Conservation (phyloP, 805 yeast species). For the Candida michaelii region DNA sequence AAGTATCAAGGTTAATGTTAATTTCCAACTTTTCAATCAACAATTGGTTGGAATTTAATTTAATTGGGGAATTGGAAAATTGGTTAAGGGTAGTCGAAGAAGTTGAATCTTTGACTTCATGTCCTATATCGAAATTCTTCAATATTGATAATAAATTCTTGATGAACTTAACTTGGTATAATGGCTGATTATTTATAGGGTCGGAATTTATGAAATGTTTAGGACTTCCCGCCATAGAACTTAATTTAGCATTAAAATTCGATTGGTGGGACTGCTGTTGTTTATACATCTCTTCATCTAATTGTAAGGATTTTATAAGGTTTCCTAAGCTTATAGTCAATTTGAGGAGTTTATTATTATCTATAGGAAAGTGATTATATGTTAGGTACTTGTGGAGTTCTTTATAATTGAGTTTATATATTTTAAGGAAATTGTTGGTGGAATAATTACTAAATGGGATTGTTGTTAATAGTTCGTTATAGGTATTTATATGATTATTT, state of each 20-base stretch:
- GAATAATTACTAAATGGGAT: conserved; percentile 32
- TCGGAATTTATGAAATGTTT: conserved; percentile 15
- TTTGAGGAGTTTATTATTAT: conserved; percentile 37
- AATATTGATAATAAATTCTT: conserved; percentile 32
- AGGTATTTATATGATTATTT: conserved; percentile 12
- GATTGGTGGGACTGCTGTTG: conserved; percentile 22
- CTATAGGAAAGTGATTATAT: conserved; percentile 28
- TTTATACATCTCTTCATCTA: conserved; percentile 31
- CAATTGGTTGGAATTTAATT: conserved; percentile 39
- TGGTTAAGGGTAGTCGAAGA: conserved; percentile 14
- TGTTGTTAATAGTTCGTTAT: conserved; percentile 28
- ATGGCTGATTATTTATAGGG: conserved; percentile 20
- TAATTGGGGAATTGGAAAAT: conserved; percentile 35
- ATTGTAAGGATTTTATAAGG: conserved; percentile 33
- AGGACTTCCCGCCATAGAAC: conserved; percentile 11
- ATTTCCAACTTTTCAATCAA: conserved; percentile 45
- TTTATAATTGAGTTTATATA: conserved; percentile 31
- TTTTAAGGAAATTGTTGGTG: conserved; percentile 27
- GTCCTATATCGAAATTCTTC: conserved; percentile 42
- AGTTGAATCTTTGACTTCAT: conserved; percentile 9
- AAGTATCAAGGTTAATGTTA: conserved; percentile 38
- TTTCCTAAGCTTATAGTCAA: conserved; percentile 44
- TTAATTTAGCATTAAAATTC: conserved; percentile 6
- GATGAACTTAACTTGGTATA: conserved; percentile 33
- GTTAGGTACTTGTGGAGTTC: conserved; percentile 12